Conservation (phyloP, 768 basidiomycete genomes). For the Naganishia kalamii region DNA sequence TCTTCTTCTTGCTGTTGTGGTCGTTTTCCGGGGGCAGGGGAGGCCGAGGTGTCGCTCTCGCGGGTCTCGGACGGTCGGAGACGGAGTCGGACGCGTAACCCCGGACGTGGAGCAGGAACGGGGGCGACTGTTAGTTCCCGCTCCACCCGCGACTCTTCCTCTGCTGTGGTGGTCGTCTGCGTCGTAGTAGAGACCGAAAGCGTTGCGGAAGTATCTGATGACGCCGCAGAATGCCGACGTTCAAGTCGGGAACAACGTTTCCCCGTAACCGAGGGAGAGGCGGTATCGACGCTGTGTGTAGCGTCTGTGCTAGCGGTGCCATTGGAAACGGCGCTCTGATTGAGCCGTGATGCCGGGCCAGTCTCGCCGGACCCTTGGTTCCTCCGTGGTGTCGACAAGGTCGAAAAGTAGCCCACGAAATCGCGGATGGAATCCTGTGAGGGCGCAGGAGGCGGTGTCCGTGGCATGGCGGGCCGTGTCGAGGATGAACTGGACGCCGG, state of each 20-base stretch:
- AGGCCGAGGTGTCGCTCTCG: background rate
- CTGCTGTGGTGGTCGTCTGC: constrained; percentile 5
- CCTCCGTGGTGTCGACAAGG: background rate
- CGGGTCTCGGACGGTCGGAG: background rate
- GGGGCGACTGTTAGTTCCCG: background rate
- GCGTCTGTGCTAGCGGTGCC: constrained; percentile 2
- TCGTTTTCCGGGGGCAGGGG: background rate
- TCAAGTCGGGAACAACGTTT: no score
- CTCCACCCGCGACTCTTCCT: constrained; percentile 12
- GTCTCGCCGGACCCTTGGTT: background rate
- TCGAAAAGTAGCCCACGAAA: constrained; percentile 2
- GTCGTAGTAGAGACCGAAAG: constrained; percentile 5
- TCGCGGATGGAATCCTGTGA: constrained; percentile 8
- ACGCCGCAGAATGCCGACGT: background rate
- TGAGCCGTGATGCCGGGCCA: background rate
- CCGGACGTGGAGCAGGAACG: background rate
- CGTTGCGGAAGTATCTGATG: background rate
- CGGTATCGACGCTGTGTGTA: constrained; percentile 1
- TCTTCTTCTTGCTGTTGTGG: background rate
- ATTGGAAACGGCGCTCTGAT: background rate
- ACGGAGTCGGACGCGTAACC: constrained; percentile 5
- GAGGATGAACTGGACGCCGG: background rate
- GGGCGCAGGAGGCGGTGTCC: constrained; percentile 2
- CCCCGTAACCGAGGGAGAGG: background rate
- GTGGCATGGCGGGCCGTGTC: background rate